Conservation (phyloP, 1,284 basidiomycete genomes). For the Anthracocystis walkeri region DNA sequence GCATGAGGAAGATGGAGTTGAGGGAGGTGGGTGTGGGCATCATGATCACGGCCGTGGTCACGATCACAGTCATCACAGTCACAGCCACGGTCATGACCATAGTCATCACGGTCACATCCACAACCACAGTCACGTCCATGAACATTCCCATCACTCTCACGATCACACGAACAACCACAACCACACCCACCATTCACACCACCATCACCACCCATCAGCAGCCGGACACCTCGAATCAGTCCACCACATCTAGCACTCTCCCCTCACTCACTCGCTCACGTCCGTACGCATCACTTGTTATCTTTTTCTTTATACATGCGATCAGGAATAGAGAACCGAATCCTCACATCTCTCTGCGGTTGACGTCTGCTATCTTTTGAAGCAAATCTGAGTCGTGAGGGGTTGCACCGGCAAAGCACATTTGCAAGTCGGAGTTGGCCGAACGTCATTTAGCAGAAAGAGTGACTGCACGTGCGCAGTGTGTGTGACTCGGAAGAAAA, state of each 20-base stretch:
- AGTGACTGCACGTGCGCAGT: slow-evolving; percentile 17
- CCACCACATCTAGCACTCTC: neutral
- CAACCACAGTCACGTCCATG: slow-evolving; percentile 16
- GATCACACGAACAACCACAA: slow-evolving; percentile 15
- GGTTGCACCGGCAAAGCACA: slow-evolving; percentile 25
- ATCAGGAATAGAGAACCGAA: slow-evolving; percentile 1
- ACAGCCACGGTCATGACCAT: slow-evolving; percentile 25
- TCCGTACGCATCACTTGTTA: neutral
- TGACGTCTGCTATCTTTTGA: too few relatives aligned
- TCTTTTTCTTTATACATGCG: neutral
- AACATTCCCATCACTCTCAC: slow-evolving; percentile 8
- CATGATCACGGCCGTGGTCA: slow-evolving; percentile 37
- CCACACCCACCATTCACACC: slow-evolving; percentile 21
- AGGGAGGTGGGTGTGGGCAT: slow-evolving; percentile 18
- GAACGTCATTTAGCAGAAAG: neutral
- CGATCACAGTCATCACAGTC: slow-evolving; percentile 32
- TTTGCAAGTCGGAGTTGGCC: slow-evolving; percentile 24
- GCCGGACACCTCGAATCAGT: neutral
- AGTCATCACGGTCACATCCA: slow-evolving; percentile 19
- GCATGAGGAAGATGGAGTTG: slow-evolving; percentile 39
- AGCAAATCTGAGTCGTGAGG: too few relatives aligned
- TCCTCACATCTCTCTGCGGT: neutral
- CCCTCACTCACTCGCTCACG: too few relatives aligned
- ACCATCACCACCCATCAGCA: neutral
- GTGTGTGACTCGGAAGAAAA: slow-evolving; percentile 19